Evolutionary conservation across 257 asterid species (phyloP).

Genomic region (Ehretia macrophylla): DNA sequence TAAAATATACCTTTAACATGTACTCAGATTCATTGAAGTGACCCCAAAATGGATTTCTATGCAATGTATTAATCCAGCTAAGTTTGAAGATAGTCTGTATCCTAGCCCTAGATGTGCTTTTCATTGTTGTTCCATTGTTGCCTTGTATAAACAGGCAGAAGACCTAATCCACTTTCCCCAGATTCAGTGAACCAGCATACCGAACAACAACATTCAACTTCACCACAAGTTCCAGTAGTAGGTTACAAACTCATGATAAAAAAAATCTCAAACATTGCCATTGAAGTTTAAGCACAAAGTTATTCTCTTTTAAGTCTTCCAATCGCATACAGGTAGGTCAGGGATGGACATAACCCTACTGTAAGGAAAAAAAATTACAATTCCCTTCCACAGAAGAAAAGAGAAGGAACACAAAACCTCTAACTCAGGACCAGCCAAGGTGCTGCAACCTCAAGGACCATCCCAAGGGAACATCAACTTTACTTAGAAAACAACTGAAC

Average conservation of each 20-base stretch:
- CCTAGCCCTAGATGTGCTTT: not conserved
- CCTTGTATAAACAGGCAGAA: too few relatives aligned
- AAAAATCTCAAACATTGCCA: not conserved
- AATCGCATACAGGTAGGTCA: not conserved
- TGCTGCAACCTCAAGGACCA: not conserved
- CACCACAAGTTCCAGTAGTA: not conserved
- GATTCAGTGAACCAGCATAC: not conserved
- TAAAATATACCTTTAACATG: not conserved
- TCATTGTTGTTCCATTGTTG: too few relatives aligned
- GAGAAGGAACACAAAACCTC: not conserved
- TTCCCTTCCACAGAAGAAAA: not conserved
- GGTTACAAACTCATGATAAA: not conserved
- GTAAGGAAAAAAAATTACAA: not conserved
- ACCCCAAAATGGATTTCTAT: not conserved
- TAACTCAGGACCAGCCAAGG: too few relatives aligned
- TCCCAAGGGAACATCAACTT: not conserved
- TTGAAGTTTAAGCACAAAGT: not conserved
- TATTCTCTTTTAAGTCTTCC: not conserved
- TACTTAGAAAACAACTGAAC: not conserved
- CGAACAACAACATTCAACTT: not conserved
- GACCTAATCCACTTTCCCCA: not conserved
- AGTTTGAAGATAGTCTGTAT: not conserved
- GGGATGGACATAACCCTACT: not conserved
- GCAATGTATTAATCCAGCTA: not conserved
- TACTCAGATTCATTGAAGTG: not conserved